Base-by-base conservation (phyloP, 1,284 basidiomycete species). In the Rhodotorula glutinis region DNA sequence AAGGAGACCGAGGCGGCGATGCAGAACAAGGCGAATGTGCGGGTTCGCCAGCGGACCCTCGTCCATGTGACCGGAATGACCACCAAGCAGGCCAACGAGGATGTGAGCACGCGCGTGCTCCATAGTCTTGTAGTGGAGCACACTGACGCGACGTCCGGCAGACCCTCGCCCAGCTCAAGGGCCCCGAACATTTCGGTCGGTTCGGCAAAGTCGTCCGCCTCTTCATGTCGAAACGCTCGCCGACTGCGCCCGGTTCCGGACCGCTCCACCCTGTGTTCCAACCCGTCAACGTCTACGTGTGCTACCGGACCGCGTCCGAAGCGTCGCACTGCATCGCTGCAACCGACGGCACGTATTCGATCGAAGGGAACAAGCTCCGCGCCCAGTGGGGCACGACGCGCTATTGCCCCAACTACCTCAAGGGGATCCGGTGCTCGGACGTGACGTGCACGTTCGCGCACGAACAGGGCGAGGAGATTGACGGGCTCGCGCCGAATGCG, bases 201-300 rank as follows among this genome's bases (percentile, higher is more conserved):
- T 98, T 98, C 79, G 96, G 96, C 73, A 96, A 95, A 81, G 97
- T 99, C 74, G 88, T 90, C 56, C 97, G 97, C 81, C 91, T 98
- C 66, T 84, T 97, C 62, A 86, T 99, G 56, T 89, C 91, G 63
- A 96, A 98, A 79, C 88, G 95, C 46, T 88, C 88, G 14, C 83
- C 87, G 2, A 56, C 57, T 43, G 58, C 67, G 19, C 62, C 5
- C 58, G 85, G 57, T 74, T 38, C 11, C 4, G 62, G 62, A 9
- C 29, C 41, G 17, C 57, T n/a, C 74, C 56, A 61, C 78, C 76
- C 69, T 86, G 85, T 73, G 49, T 76, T 67, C 63, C 88, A 91
- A 51, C 87, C 92, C 53, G 85, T 97, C 38, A 95, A 95, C 41
- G 84, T 99, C 60, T 98, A 98, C 80, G 93, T 99, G 79, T 95